Base-by-base conservation (phyloP, 495 filamentous ascomycete genomes). In the Tetracladium marchalianum region DNA sequence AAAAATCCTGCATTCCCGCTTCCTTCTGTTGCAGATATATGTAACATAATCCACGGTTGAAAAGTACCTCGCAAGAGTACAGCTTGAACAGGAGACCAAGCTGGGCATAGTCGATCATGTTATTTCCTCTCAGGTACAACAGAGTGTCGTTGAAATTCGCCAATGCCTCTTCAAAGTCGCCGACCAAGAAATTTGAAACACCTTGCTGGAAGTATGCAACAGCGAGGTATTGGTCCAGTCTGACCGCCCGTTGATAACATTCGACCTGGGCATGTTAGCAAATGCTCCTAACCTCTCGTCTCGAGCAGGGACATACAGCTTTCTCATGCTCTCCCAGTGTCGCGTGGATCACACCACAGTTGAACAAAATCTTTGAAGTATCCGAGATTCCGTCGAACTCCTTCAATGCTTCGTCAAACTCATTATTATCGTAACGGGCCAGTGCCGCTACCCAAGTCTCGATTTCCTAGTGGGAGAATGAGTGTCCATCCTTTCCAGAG, bases 81-180 rank as follows among this genome's bases (percentile, higher is more conserved):
- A 99, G 71, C 54, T 94, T 95, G 69, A 97, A 99, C 43, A 89
- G 85, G 34, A 99, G 75, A 11, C 92, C 92, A 37, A 99, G 72
- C 63, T 99, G 92, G 52, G 95, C 90, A 61, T 99, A 99, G 67
- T 99, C 88, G 69, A 99, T 99, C 60, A 85, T 84, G 35, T 87
- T 89, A 63, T 99, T 97, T 38, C 92, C 92, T 55, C 92, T 80
- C 43, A 99, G 80, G 63, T 96, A 97, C 27, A 95, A 69, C 44
- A 99, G 69, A 4, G 93, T 95, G 54, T 99, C 92, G 66, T 99
- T 99, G 77, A 99, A 99, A 68, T 99, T 97, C 43, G 89, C 89
- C 49, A 97, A 69, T 40, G 92, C 92, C 65, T 97, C 93, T 57
- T 96, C 90, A 61, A 96, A 99, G 62, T 99, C 93, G 45, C 88